Percentiles rank a stretch among this genome's conserved stretches.
phyloP scores from a whole-genome alignment of 176 grass and related monocot species.

The Musa beccarii region DNA sequence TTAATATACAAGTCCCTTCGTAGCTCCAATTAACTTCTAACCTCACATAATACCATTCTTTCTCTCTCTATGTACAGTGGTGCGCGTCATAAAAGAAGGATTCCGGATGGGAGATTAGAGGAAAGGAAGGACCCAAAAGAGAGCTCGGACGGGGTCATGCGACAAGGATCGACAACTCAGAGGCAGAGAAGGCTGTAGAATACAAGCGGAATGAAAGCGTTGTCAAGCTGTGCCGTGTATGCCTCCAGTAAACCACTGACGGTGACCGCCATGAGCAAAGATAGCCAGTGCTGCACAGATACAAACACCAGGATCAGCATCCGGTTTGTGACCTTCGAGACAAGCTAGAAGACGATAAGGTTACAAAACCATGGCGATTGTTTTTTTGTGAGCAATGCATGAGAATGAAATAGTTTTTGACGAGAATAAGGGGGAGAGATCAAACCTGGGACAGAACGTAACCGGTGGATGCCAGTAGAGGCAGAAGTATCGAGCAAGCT shows the following conservation, averaged over 20 bases:
- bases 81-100: too few species aligned
- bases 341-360: neutral
- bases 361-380: too few species aligned
- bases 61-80: too few species aligned
- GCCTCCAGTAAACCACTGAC: slow-evolving; percentile 77
- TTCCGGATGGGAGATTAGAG: too few species aligned
- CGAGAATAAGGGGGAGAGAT: neutral
- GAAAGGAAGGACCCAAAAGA: too few species aligned
- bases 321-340: neutral
- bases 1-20: too few species aligned
- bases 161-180: slow-evolving; percentile 4
- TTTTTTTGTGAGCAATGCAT: too few species aligned
- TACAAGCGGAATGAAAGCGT: slow-evolving; percentile 87
- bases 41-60: too few species aligned
- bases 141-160: too few species aligned
- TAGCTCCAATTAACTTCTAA: too few species aligned
- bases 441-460: slow-evolving; percentile 89
- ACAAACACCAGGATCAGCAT: slow-evolving; percentile 11
- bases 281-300: slow-evolving; percentile 70
- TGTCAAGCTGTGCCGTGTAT: slow-evolving; percentile 82
- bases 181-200: slow-evolving; percentile 93
- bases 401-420: neutral
- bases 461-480: slow-evolving; percentile 71
- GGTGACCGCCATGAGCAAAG: slow-evolving; percentile 65
- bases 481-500: slow-evolving; percentile 66